Base-by-base conservation (phyloP, 2,329 filamentous ascomycete species). In the Elsinoe batatas region DNA sequence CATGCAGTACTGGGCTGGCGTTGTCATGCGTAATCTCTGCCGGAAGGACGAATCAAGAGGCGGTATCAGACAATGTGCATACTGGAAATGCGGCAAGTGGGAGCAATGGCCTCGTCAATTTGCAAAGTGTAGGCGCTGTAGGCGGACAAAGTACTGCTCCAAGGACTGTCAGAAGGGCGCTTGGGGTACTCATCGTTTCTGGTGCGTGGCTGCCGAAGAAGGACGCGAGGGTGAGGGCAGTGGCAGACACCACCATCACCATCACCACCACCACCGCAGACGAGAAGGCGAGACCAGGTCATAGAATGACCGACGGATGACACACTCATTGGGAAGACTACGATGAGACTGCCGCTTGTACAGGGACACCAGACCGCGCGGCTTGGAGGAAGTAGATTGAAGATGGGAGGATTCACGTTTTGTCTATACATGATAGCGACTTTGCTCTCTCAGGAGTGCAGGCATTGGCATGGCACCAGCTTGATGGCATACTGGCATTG, bases 1-100 rank as follows among this genome's bases (percentile, higher is more conserved):
- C 68, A 98, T 98, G 93, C 91, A 96, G 70, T 98, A 98, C 74
- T 98, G 93, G 93, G 93, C 93, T 15, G 93, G 91, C 59, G 93
- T 98, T 13, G 93, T 98, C 44, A 98, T 98, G 93, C 82, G 93
- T 61, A 98, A 98, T 68, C 80, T 98, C 50, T 98, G 93, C 77
- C 88, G 93, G 61, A 98, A 98, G 74, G 93, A 98, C 68, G 93
- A 98, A 68, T 88, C 87, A 10, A 81, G 88, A 47, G 93, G 93
- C 40, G 93, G 93, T 58, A 97, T 98, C 63, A 81, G 93, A 56
- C 93, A 98, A 69, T 98, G 93, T 70, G 93, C 93, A 54, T 96
- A 96, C 74, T 98, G 95, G 74, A 84, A 95, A 71, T 98, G 93
- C 70, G 91, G 91, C 58, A 96, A 95, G 69, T 98, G 93, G 93